Evolutionary conservation across 1,284 basidiomycete genomes (phyloP), one percentile per base, ranked within the genome.

Genomic region (Leccinum idahoense): DNA sequence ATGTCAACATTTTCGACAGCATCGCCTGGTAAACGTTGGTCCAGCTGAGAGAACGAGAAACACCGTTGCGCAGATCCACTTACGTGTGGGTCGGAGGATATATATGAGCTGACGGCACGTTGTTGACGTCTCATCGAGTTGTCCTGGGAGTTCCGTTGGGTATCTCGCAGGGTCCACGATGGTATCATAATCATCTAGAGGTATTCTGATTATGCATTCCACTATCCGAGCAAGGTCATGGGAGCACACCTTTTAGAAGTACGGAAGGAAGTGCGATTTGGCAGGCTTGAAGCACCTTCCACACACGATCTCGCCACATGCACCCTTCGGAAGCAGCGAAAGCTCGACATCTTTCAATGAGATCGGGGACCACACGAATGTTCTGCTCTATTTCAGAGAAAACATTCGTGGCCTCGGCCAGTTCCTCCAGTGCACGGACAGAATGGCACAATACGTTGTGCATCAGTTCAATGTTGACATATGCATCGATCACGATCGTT

Each of bases 381-480:
- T 66, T 69, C 18, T 75, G 73, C 62, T 78, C 69, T 29, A 29
- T 29, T 12, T 72, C 69, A 39, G 69, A 70, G 66, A 79, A 78
- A 12, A 70, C 65, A 4, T 64, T 60, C 35, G 81, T 71, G 26
- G 73, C 77, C 32, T 75, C 71, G 20, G 63, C 66, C 14, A 80
- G 69, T 63, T 88, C 86, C 11, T 76, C 73, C 46, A 77, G 74
- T 20, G 80, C 66, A 12, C 68, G 62, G 23, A 70, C 60, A 18
- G 80, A 65, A 60, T 77, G 68, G 12, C 63, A 59, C 8, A 75
- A 57, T 5, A 78, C 65, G n/a, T 73, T 68, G 8, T 62, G 46
- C 61, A 75, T 62, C 5, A 35, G 74, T 76, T 46, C 75, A 67
- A 59, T 70, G 37, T 65, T 39, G 53, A 61, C 55, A 41, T 51